phyloP scores from a whole-genome alignment of 1,284 basidiomycete genomes.

The Boletus hoseneyae region DNA sequence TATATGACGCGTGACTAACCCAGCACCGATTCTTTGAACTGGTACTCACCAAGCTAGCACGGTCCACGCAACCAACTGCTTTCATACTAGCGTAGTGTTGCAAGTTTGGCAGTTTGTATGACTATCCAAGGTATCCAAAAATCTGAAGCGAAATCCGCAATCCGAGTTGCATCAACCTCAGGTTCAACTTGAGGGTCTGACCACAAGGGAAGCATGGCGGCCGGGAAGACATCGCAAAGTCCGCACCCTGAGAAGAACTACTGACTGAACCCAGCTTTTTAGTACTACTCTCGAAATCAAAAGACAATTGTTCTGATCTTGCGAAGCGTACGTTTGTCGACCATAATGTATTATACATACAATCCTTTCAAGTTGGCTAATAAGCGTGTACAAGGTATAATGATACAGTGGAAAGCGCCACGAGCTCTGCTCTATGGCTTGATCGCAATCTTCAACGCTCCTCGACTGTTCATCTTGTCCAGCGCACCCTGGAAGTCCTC shows the following conservation, averaged over 20 bases:
- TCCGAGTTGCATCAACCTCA: too few relatives aligned
- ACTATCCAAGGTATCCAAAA: background rate
- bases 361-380: background rate
- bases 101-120: background rate
- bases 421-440: constrained; percentile 37
- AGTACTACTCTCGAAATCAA: too few relatives aligned
- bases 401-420: constrained; percentile 13
- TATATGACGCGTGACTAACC: background rate
- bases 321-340: background rate
- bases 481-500: constrained; percentile 78
- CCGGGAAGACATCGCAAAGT: background rate
- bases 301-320: too few relatives aligned
- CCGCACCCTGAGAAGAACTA: constrained; percentile 14
- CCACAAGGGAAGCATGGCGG: background rate
- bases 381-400: constrained; percentile 18
- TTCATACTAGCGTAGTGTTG: constrained; percentile 5
- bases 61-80: background rate
- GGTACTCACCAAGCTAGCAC: constrained; percentile 15
- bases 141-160: too few relatives aligned
- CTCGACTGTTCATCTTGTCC: constrained; percentile 78
- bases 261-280: too few relatives aligned
- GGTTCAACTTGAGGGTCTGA: too few relatives aligned
- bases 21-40: background rate
- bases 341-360: too few relatives aligned
- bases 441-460: constrained; percentile 67